phyloP scores from a whole-genome alignment of 192 early-diverging fungal species.

The Podila horticola region DNA sequence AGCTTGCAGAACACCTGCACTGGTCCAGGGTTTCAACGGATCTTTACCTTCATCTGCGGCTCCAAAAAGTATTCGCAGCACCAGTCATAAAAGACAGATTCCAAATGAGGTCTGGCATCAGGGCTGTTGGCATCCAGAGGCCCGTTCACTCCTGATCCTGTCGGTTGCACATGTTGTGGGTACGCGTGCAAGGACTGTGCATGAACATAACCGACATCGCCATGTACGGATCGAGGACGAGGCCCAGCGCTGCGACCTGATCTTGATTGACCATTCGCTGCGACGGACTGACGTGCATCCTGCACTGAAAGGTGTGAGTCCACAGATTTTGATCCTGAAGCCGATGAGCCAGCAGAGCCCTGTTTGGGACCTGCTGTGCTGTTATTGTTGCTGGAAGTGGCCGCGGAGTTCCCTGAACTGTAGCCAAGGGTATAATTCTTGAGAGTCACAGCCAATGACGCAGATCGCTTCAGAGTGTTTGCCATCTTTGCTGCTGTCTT shows the following conservation, averaged over 20 bases:
- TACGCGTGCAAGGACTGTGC: conserved; percentile 14
- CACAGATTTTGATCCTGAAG: background rate
- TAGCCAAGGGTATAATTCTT: conserved; percentile 51
- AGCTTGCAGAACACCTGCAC: background rate
- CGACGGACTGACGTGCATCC: conserved; percentile 14
- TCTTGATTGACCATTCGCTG: conserved; percentile 16
- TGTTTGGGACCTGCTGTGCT: background rate
- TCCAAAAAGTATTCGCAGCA: conserved; percentile 90
- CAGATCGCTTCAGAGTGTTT: conserved; percentile 53
- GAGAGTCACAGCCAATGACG: conserved; percentile 50
- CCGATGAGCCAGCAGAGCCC: background rate
- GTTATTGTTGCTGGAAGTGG: background rate
- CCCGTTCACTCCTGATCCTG: conserved; percentile 21
- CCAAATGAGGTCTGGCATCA: conserved; percentile 58
- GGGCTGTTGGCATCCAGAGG: conserved; percentile 25
- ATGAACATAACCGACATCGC: conserved; percentile 32
- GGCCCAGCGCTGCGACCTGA: conserved; percentile 10
- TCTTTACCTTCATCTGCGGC: conserved; percentile 82
- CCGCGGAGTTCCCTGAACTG: conserved; percentile 2
- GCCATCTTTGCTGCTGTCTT: conserved; percentile 43
- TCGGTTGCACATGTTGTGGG: conserved; percentile 7
- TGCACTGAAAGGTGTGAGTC: background rate
- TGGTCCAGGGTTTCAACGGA: background rate
- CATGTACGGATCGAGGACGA: conserved; percentile 43
- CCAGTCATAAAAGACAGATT: conserved; percentile 83